A percentile compares a stretch with the other conserved stretches of the same genome.
phyloP scores from a whole-genome alignment of 2,329 filamentous ascomycete genomes.

The Daldinia sp. region DNA sequence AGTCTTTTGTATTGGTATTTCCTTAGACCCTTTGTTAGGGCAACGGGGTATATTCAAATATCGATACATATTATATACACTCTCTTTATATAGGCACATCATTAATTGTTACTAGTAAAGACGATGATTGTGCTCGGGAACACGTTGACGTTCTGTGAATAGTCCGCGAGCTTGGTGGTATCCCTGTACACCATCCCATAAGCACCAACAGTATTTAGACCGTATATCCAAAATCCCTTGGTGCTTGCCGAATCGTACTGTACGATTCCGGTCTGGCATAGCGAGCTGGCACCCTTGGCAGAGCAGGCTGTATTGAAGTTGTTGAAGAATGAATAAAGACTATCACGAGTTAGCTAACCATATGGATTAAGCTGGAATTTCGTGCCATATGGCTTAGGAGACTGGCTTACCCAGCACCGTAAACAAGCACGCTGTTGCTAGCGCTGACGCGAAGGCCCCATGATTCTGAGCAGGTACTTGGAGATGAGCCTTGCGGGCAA shows the following conservation, averaged over 20 bases:
- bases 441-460: constrained; percentile 72
- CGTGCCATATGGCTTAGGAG: not conserved
- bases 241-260: constrained; percentile 39
- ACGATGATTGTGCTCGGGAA: constrained; percentile 40
- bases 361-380: not conserved
- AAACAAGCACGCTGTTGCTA: constrained; percentile 63
- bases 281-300: constrained; percentile 50
- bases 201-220: constrained; percentile 40
- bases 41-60: not conserved
- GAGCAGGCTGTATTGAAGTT: constrained; percentile 65
- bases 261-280: constrained; percentile 57
- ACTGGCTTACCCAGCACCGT: constrained; percentile 63
- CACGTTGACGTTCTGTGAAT: constrained; percentile 39
- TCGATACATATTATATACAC: not conserved
- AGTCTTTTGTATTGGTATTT: too few species aligned
- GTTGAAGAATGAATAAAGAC: constrained; percentile 72
- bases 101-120: constrained; percentile 35
- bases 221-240: constrained; percentile 40
- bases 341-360: constrained; percentile 18
- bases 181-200: constrained; percentile 42
- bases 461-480: constrained; percentile 61
- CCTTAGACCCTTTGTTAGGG: not conserved
- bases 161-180: constrained; percentile 38
- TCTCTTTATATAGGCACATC: constrained; percentile 6
- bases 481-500: constrained; percentile 48